Conservation (phyloP, 2,329 filamentous ascomycete genomes). For the Microcyclospora pomicola region DNA sequence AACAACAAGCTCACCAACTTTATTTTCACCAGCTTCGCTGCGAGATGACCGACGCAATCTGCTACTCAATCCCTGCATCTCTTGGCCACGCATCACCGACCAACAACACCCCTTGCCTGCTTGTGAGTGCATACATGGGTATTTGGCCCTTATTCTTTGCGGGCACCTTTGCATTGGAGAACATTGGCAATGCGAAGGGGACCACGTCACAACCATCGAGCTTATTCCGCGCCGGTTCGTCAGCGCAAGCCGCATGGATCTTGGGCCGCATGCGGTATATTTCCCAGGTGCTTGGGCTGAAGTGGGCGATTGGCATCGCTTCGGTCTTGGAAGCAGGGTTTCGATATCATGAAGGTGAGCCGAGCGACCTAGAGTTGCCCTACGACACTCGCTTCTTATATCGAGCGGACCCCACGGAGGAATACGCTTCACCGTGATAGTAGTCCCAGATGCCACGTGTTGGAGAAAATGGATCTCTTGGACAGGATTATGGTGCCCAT, state of each 20-base stretch:
- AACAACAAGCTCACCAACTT: conserved; percentile 8
- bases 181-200: conserved; percentile 9
- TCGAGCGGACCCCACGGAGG: not conserved
- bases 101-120: conserved; percentile 12
- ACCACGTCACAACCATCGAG: not conserved
- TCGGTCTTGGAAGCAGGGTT: conserved; percentile 19
- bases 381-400: not conserved
- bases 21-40: conserved; percentile 17
- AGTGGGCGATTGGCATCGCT: conserved; percentile 20
- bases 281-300: conserved; percentile 13
- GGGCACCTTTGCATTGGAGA: conserved; percentile 18
- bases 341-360: conserved; percentile 7
- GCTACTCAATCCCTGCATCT: conserved; percentile 12
- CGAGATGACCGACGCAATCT: conserved; percentile 20
- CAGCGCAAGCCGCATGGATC: conserved; percentile 18
- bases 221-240: conserved; percentile 9
- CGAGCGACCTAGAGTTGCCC: conserved; percentile 3
- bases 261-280: conserved; percentile 19
- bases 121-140: conserved; percentile 17
- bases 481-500: too few relatives aligned
- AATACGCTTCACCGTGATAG: too few relatives aligned
- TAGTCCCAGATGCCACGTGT: too few relatives aligned
- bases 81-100: conserved; percentile 16
- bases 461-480: too few relatives aligned
- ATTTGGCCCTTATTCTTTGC: conserved; percentile 24